A percentile compares a stretch with the other conserved stretches of the same genome.
Evolutionary conservation across 1,284 basidiomycete genomes (phyloP).

Genomic region (Rhodotorula sp.): DNA sequence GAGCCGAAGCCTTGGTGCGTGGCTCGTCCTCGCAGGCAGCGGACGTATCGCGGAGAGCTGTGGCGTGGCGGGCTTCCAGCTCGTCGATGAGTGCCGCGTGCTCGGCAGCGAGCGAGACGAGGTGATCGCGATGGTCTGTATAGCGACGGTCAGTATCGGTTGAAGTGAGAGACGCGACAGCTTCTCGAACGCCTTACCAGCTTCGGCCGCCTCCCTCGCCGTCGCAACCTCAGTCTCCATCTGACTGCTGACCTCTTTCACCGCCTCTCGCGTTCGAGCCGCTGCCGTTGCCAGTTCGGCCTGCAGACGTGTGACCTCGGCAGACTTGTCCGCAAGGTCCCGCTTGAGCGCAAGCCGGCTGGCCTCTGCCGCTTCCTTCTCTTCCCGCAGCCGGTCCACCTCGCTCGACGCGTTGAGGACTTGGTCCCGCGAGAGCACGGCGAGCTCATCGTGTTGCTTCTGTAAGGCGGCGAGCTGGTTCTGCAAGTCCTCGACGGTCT

Average conservation of each 20-base stretch:
- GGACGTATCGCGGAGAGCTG: not conserved
- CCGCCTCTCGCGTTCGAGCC: conserved; percentile 23
- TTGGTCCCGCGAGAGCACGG: conserved; percentile 72
- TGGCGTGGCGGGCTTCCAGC: not conserved
- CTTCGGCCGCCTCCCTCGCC: not conserved
- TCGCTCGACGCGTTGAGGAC: conserved; percentile 80
- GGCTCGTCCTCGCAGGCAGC: conserved; percentile 1
- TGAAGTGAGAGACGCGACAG: too few relatives aligned
- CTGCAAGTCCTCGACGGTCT: conserved; percentile 68
- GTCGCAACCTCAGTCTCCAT: conserved; percentile 57
- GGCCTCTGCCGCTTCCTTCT: not conserved
- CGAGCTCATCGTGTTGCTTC: conserved; percentile 74
- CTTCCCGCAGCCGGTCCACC: conserved; percentile 64
- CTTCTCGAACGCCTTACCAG: too few relatives aligned
- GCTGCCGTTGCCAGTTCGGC: conserved; percentile 23
- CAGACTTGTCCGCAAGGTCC: conserved; percentile 78
- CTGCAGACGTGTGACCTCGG: conserved; percentile 57
- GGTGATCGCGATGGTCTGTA: too few relatives aligned
- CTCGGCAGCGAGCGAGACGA: not conserved
- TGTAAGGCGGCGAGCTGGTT: conserved; percentile 65
- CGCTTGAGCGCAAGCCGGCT: conserved; percentile 6
- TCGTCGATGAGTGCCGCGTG: not conserved
- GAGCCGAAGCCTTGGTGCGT: conserved; percentile 1
- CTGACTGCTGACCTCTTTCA: conserved; percentile 53
- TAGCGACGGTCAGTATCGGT: too few relatives aligned